Evolutionary conservation across 345 rosid genomes (phyloP).

Genomic region (Raphanus raphanistrum): DNA sequence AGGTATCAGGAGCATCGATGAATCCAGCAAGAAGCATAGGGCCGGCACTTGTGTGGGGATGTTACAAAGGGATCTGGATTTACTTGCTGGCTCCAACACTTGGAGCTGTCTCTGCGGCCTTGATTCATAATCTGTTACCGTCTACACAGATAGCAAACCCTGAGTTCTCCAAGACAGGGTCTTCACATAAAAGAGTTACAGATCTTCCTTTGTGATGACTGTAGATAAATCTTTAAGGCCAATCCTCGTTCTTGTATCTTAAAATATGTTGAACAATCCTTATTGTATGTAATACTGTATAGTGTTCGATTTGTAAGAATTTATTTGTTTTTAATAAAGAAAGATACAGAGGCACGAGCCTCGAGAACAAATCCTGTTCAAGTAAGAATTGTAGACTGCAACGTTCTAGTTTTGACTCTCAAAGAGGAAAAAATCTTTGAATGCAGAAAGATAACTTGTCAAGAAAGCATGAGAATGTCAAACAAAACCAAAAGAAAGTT

Average conservation of each 20-base stretch:
- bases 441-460: no score
- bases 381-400: no score
- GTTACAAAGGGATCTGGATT: slow-evolving; percentile 49
- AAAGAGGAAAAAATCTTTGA: no score
- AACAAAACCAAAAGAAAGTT: no score
- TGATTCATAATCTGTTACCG: slow-evolving; percentile 48
- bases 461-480: no score
- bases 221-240: neutral
- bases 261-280: neutral
- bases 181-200: slow-evolving; percentile 43
- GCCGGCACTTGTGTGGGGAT: slow-evolving; percentile 50
- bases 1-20: slow-evolving; percentile 75
- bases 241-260: neutral
- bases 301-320: no score
- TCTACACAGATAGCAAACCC: slow-evolving; percentile 56
- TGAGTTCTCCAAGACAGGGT: slow-evolving; percentile 51
- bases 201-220: slow-evolving; percentile 34
- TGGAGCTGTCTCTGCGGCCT: slow-evolving; percentile 55
- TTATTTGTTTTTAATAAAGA: no score
- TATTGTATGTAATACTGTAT: no score
- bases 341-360: no score
- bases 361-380: no score
- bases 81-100: slow-evolving; percentile 50
- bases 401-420: no score
- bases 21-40: slow-evolving; percentile 73